Evolutionary conservation across 768 basidiomycete species (phyloP).

Genomic region (Amanita phalloides): DNA sequence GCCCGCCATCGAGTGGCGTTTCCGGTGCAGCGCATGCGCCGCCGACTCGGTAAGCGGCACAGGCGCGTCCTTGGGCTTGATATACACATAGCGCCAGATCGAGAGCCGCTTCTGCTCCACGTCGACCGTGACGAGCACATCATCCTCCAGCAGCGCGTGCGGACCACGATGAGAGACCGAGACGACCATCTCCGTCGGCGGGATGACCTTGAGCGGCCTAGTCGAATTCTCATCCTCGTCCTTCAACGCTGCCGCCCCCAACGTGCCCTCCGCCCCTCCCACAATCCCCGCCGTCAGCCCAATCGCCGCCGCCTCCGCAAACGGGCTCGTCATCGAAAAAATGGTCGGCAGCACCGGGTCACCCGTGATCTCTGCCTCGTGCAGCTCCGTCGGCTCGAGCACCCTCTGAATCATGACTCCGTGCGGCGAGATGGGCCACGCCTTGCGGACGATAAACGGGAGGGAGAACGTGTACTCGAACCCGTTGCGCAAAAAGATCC

Average conservation of each 20-base stretch:
- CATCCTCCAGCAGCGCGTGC: conserved; percentile 20
- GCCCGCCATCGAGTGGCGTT: conserved; percentile 26
- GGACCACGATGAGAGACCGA: conserved; percentile 39
- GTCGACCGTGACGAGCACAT: conserved; percentile 51
- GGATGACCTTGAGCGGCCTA: conserved; percentile 41
- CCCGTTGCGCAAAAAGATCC: conserved; percentile 62
- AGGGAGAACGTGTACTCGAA: conserved; percentile 68
- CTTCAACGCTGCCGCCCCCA: conserved; percentile 30
- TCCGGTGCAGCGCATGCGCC: conserved; percentile 10
- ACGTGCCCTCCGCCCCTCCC: conserved; percentile 26
- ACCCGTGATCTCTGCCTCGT: conserved; percentile 55
- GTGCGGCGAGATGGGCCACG: conserved; percentile 71
- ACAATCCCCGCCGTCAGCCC: conserved; percentile 56
- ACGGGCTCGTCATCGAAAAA: conserved; percentile 69
- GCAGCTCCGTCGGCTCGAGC: conserved; percentile 54
- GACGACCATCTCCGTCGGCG: conserved; percentile 54
- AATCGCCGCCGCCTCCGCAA: conserved; percentile 63
- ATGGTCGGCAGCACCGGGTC: conserved; percentile 69
- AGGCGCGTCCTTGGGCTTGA: conserved; percentile 48
- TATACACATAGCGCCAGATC: conserved; percentile 65
- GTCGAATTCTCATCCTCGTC: conserved; percentile 45
- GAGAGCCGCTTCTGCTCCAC: conserved; percentile 40
- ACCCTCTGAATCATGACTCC: conserved; percentile 73
- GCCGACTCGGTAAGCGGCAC: conserved; percentile 20
- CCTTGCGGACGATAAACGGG: conserved; percentile 70